phyloP scores from a whole-genome alignment of 805 yeast genomes.

The Pichia paraexigua region DNA sequence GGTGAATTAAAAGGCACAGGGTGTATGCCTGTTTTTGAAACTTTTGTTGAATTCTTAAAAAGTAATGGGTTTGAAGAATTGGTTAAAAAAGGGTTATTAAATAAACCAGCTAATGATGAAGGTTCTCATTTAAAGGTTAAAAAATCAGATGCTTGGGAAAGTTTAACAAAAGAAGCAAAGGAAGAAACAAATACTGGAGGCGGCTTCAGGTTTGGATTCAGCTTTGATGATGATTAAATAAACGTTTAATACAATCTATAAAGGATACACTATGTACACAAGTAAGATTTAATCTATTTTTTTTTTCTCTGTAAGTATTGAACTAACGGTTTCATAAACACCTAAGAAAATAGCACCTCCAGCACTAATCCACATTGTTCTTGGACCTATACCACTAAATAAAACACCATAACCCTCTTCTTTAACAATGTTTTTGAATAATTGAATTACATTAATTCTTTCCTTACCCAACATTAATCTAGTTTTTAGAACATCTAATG shows the following conservation, averaged over 20 bases:
- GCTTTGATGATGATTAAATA: slow-evolving; percentile 14
- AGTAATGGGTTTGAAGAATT: slow-evolving; percentile 31
- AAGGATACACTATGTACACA: background rate
- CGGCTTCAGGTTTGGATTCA: slow-evolving; percentile 32
- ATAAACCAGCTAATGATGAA: slow-evolving; percentile 26
- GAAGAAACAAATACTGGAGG: slow-evolving; percentile 7
- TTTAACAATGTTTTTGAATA: slow-evolving; percentile 45
- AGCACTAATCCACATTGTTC: slow-evolving; percentile 96
- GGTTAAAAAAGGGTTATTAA: slow-evolving; percentile 29
- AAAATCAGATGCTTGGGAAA: slow-evolving; percentile 48
- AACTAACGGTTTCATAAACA: slow-evolving; percentile 67
- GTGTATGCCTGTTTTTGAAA: slow-evolving; percentile 51
- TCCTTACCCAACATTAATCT: slow-evolving; percentile 71
- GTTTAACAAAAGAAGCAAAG: slow-evolving; percentile 16
- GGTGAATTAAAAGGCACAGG: slow-evolving; percentile 38
- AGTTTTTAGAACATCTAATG: slow-evolving; percentile 71
- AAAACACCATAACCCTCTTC: slow-evolving; percentile 76
- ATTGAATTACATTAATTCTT: slow-evolving; percentile 35
- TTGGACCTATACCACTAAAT: slow-evolving; percentile 82
- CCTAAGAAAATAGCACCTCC: slow-evolving; percentile 98
- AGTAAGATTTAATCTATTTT: background rate
- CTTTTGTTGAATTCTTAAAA: slow-evolving; percentile 45
- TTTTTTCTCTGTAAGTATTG: slow-evolving; percentile 2
- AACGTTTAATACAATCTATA: background rate
- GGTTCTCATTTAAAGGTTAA: slow-evolving; percentile 22